These are phyloP conservation scores for Populus simonii DNA, from an alignment of 345 rosid species.

Conservation along the genomic window DNA sequence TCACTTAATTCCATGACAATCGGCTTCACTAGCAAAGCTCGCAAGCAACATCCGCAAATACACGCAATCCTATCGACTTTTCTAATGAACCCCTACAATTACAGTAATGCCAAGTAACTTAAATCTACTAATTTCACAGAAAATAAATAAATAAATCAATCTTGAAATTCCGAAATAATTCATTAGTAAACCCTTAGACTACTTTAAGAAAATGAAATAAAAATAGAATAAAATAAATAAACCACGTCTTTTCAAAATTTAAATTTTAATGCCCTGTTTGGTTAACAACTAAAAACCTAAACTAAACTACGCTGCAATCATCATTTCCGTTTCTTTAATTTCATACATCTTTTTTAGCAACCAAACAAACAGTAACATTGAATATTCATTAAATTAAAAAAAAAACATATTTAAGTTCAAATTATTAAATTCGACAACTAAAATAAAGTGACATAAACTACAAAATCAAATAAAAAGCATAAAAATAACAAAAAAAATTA, in stretches of 20 bases:
- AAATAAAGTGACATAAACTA: not conserved
- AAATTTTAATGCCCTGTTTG: not conserved
- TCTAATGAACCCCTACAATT: not conserved
- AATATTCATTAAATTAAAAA: not conserved
- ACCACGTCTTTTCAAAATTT: not conserved
- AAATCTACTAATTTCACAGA: not conserved
- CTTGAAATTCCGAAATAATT: not conserved
- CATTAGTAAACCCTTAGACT: not conserved
- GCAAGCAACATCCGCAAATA: not conserved
- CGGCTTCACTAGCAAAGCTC: not conserved
- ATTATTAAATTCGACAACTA: not conserved
- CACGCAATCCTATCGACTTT: not conserved
- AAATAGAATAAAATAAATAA: too few species aligned
- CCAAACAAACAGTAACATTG: constrained; percentile 12
- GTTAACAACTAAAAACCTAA: not conserved
- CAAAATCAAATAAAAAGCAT: not conserved
- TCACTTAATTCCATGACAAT: not conserved
- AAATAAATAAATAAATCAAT: not conserved
- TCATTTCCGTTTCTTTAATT: not conserved
- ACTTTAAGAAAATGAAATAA: not conserved
- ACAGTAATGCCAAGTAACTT: not conserved
- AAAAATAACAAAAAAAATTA: not conserved
- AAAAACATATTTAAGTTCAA: not conserved
- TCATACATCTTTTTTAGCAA: constrained; percentile 5
- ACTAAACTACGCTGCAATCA: not conserved